phyloP scores from a whole-genome alignment of 2,329 filamentous ascomycete species.

The Diplodia intermedia region DNA sequence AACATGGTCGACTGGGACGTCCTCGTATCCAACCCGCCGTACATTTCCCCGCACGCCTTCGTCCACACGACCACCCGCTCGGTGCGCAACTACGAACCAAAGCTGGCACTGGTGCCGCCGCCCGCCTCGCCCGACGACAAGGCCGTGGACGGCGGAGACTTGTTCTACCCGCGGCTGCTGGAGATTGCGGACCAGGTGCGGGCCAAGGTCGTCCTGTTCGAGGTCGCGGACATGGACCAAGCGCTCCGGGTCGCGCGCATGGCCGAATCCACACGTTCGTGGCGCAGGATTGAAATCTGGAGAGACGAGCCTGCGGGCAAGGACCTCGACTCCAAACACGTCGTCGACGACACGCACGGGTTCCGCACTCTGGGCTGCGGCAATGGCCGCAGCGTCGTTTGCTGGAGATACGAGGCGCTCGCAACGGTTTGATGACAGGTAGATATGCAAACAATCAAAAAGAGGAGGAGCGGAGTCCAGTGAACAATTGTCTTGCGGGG shows the following conservation, averaged over 20 bases:
- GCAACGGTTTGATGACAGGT: conserved; percentile 39
- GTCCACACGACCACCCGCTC: conserved; percentile 69
- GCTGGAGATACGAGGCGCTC: conserved; percentile 46
- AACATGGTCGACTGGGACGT: conserved; percentile 49
- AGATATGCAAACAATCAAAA: neutral
- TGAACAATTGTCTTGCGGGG: neutral
- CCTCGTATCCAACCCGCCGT: conserved; percentile 88
- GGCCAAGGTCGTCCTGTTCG: conserved; percentile 68
- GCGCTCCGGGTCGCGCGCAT: conserved; percentile 68
- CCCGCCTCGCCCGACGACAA: conserved; percentile 19
- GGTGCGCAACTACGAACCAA: conserved; percentile 83
- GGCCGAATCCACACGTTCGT: conserved; percentile 39
- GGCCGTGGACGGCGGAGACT: conserved; percentile 48
- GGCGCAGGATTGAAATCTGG: conserved; percentile 70
- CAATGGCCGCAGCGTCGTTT: conserved; percentile 54
- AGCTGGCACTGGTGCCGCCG: conserved; percentile 71
- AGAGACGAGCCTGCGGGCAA: conserved; percentile 61
- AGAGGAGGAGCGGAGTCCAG: neutral
- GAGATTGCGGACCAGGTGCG: conserved; percentile 58
- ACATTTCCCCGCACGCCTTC: conserved; percentile 75
- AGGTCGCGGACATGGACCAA: conserved; percentile 74
- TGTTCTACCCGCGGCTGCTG: conserved; percentile 74
- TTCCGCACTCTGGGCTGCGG: conserved; percentile 47
- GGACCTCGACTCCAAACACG: conserved; percentile 34
- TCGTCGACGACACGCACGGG: neutral